Conservation (phyloP, 805 yeast genomes). For the Wickerhamomyces strasburgensis region DNA sequence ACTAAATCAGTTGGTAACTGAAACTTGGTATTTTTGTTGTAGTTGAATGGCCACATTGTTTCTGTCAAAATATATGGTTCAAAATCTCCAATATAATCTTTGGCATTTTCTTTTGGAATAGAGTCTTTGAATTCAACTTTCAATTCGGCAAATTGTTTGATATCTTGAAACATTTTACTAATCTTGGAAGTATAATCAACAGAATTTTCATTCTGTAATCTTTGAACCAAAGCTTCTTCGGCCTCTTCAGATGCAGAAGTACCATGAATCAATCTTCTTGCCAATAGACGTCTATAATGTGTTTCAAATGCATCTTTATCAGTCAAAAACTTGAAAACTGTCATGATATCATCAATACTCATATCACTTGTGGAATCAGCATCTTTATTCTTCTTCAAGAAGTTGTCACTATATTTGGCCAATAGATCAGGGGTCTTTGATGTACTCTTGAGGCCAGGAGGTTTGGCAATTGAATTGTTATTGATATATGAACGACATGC, state of each 20-base stretch:
- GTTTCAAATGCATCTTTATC: constrained; percentile 96
- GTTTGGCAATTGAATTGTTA: constrained; percentile 70
- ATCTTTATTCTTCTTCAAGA: constrained; percentile 71
- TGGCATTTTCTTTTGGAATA: constrained; percentile 31
- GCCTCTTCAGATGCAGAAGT: constrained; percentile 75
- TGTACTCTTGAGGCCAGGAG: constrained; percentile 29
- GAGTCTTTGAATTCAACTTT: constrained; percentile 51
- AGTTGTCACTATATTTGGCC: constrained; percentile 82
- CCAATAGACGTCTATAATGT: constrained; percentile 82
- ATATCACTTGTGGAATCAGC: constrained; percentile 63
- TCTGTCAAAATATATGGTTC: constrained; percentile 79
- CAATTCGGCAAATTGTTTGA: constrained; percentile 76
- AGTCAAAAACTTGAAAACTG: constrained; percentile 78
- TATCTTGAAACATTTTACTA: constrained; percentile 94
- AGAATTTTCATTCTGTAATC: constrained; percentile 84
- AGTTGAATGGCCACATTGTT: constrained; percentile 77
- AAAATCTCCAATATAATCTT: constrained; percentile 44
- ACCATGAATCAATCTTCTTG: constrained; percentile 83
- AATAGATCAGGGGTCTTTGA: constrained; percentile 91
- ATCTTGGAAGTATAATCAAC: constrained; percentile 90
- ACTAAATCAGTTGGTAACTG: constrained; percentile 65
- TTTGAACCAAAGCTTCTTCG: constrained; percentile 80
- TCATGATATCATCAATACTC: constrained; percentile 81
- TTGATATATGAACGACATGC: constrained; percentile 87
- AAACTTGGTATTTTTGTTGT: constrained; percentile 29